Percentiles rank a stretch among this genome's conserved stretches.
These are phyloP conservation scores for Sicyos edulis DNA, from an alignment of 306 rosid genomes.

Conservation along the genomic window DNA sequence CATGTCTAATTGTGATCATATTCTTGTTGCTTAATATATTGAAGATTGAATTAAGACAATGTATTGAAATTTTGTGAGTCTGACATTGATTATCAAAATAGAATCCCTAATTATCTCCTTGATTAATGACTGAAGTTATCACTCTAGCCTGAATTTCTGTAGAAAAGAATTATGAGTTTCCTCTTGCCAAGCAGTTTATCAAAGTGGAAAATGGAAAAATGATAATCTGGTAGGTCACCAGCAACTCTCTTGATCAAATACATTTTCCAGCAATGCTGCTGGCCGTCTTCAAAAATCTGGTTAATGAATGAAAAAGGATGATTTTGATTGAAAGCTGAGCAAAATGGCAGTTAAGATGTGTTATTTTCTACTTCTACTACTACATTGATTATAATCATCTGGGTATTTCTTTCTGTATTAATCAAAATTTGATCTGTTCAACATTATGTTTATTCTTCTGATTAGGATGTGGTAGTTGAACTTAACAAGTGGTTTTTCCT, in stretches of 20 bases:
- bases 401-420: neutral
- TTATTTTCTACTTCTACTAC: neutral
- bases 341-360: conserved; percentile 7
- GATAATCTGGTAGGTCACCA: conserved; percentile 40
- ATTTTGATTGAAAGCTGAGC: neutral
- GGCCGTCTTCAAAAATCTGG: conserved; percentile 94
- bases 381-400: neutral
- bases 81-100: neutral
- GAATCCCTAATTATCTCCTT: neutral
- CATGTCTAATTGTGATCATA: neutral
- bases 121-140: too few species aligned
- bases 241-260: conserved; percentile 67
- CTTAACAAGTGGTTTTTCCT: neutral
- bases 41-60: neutral
- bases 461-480: neutral
- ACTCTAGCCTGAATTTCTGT: conserved; percentile 24
- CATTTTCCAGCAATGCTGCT: conserved; percentile 64
- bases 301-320: conserved; percentile 8
- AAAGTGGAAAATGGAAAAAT: too few species aligned
- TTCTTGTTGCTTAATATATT: conserved; percentile 3
- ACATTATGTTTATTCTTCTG: neutral
- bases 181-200: too few species aligned
- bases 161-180: conserved; percentile 19
- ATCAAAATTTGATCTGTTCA: neutral
- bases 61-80: too few species aligned